phyloP scores from a whole-genome alignment of 2,329 filamentous ascomycete genomes.

The Colletotrichum chlorophyti region DNA sequence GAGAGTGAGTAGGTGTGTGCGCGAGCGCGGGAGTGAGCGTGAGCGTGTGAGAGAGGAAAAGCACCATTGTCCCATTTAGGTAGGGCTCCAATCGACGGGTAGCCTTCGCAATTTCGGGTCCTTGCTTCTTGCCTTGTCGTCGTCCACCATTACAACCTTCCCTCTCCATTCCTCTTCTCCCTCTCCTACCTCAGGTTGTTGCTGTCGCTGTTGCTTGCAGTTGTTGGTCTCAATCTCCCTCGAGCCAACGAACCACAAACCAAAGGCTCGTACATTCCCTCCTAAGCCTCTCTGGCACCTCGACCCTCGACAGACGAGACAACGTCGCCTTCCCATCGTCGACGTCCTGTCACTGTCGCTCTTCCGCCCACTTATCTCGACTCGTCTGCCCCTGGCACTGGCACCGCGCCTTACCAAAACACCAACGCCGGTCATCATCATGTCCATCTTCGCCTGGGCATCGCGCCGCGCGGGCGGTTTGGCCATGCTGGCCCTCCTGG shows the following conservation, averaged over 20 bases:
- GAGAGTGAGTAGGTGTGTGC: too few species aligned
- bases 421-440: constrained; percentile 36
- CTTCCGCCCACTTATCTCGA: not conserved
- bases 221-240: constrained; percentile 24
- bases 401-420: constrained; percentile 8
- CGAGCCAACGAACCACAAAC: constrained; percentile 1
- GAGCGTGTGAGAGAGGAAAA: constrained; percentile 8
- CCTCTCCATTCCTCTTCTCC: constrained; percentile 22
- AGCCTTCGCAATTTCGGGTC: constrained; percentile 21
- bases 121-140: constrained; percentile 10
- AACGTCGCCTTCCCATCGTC: constrained; percentile 21
- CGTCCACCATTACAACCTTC: constrained; percentile 5
- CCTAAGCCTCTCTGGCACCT: constrained; percentile 9
- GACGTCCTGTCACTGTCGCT: constrained; percentile 3
- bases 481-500: constrained; percentile 56
- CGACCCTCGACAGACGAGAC: constrained; percentile 12
- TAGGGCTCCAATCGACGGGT: constrained; percentile 15
- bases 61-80: constrained; percentile 16
- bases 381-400: too few species aligned
- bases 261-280: constrained; percentile 14
- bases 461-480: constrained; percentile 61
- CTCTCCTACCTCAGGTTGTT: constrained; percentile 15
- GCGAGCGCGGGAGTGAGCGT: too few species aligned
- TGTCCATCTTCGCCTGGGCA: constrained; percentile 63
- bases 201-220: constrained; percentile 18